Evolutionary conservation across 2,329 filamentous ascomycete species (phyloP), one percentile per base, ranked within the genome.

Genomic region (Xylogone sp.): DNA sequence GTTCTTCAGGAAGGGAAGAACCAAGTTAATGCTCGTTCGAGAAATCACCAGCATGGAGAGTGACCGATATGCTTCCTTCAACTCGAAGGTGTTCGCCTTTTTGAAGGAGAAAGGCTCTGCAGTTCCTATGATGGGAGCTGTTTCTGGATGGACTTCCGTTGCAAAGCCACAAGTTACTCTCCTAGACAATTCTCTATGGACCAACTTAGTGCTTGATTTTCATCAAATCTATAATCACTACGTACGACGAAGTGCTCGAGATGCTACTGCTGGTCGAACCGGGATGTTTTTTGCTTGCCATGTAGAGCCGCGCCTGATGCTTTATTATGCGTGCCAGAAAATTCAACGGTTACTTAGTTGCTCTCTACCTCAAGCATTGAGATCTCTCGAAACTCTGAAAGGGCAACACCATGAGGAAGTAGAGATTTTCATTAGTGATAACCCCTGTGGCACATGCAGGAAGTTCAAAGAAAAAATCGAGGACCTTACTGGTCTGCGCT

Each of bases 381-480:
- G n/a, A 5, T 16, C 34, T 9, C 34, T 39, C 5, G 34, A 39
- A 16, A 16, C 4, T 6, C 13, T 56, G 1, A 22, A 42, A 16
- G 13, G 46, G 13, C 18, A 34, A 5, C 7, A 47, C 22, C 29
- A 12, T 2, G 31, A 45, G 2, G 48, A 52, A 10, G 54, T 51
- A 2, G 54, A 56, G 24, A 42, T 56, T 3, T 21, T 53, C 3
- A 34, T 56, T 2, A 52, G 42, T 2, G 43, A 42, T 22, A 13
- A 20, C 4, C 46, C 51, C 3, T 56, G 54, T 19, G 10, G 16
- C 2, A 22, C 42, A 2, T 53, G 52, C 24, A 1, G 24, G 9
- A 44, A 44, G n/a, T 53, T 56, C 12, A 43, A 49, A 24, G 27
- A 50, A 10, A 18, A 43, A 8, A 46, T 56, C 21, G 51, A 54